Evolutionary conservation across 75 land plant genomes (phyloP), one percentile per base, ranked within the genome.

Genomic region (Isoetes taiwanensis): DNA sequence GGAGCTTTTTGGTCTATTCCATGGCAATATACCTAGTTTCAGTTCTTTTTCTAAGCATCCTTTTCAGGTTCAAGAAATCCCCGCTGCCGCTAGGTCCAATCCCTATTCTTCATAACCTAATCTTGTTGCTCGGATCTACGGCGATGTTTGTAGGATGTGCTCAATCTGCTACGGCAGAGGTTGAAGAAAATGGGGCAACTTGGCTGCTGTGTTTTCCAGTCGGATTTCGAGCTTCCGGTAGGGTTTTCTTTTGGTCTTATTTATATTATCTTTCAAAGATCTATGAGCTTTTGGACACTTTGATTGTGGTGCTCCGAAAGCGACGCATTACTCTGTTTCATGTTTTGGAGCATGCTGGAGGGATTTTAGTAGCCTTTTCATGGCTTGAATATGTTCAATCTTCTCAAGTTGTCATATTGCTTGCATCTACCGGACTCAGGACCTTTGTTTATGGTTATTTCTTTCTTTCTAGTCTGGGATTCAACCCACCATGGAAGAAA

Each of bases 171-270:
- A 5, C 25, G 16, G 50, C 25, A 8, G 50, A 46, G 50, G 25
- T 6, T 23, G 16, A 46, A n/a, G 25, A 46, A 23, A 46, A 23
- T 23, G 4, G 12, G 12, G 16, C 39, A 37, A n/a, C 16, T n/a
- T 46, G 50, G 50, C 50, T 46, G 25, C 16, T 46, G 16, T 46
- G 50, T 23, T 46, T 46, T 23, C 50, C 50, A 23, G n/a, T 19
- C 5, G 50, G 23, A 23, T 19, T 23, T 46, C 50, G 50, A 5
- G 4, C 50, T 6, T 19, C 16, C 8, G 50, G 50, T 6, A 16
- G 50, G 6, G 23, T 46, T 4, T 46, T 46, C 50, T 46, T 46
- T 23, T 46, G 50, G 50, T 8, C 50, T 8, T 46, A 46, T 23
- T 19, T n/a, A 5, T 46, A 6, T 23, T 46, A 46, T 23, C n/a